These are phyloP conservation scores for Radiomyces spectabilis DNA, from an alignment of 192 early-diverging fungal genomes.

Conservation along the genomic window DNA sequence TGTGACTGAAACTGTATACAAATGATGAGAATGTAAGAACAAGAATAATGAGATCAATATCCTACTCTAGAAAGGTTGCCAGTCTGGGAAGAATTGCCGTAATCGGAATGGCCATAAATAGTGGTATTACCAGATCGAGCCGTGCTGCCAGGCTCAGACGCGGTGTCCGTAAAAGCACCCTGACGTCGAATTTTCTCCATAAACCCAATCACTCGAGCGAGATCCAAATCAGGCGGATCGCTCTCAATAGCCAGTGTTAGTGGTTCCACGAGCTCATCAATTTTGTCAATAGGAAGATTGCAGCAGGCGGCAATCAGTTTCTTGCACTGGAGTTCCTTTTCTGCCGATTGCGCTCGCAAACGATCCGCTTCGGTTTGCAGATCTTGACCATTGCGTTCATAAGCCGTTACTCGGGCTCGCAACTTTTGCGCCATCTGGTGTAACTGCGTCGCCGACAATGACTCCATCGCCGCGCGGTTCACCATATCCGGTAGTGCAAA, in stretches of 20 bases:
- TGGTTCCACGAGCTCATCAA: conserved; percentile 70
- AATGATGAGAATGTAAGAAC: too few species aligned
- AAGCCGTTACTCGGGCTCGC: conserved; percentile 27
- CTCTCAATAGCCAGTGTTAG: conserved; percentile 76
- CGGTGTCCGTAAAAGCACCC: background rate
- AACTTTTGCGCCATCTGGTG: conserved; percentile 27
- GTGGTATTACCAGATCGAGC: too few species aligned
- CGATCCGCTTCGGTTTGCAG: conserved; percentile 52
- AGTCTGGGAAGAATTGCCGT: too few species aligned
- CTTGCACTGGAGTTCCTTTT: conserved; percentile 73
- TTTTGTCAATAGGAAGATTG: conserved; percentile 65
- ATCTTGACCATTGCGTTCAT: conserved; percentile 30
- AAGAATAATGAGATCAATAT: too few species aligned
- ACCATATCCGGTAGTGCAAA: background rate
- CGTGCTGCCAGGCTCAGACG: too few species aligned
- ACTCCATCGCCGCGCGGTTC: background rate
- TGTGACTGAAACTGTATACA: too few species aligned
- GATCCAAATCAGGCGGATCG: conserved; percentile 45
- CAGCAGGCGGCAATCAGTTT: conserved; percentile 82
- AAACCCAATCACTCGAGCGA: conserved; percentile 36
- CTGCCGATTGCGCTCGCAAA: conserved; percentile 43
- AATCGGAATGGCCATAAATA: too few species aligned
- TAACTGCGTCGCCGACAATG: background rate
- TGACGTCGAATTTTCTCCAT: conserved; percentile 29
- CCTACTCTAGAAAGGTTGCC: too few species aligned